phyloP scores from a whole-genome alignment of 176 grass and related monocot genomes.

The Puya raimondii region DNA sequence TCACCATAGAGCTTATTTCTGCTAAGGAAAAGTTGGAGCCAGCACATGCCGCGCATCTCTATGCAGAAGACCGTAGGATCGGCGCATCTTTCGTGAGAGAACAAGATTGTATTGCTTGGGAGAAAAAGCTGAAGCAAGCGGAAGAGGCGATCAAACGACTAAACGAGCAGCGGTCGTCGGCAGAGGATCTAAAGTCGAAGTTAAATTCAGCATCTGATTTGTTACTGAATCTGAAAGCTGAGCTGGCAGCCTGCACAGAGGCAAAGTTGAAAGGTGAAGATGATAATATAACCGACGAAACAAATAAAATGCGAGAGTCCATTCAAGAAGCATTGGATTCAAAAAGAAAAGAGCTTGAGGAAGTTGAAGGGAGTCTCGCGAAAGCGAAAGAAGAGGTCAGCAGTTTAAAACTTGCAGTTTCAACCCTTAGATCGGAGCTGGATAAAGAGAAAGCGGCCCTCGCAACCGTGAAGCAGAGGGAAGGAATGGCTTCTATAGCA shows the following conservation, averaged over 20 bases:
- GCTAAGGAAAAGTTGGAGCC: conserved; percentile 64
- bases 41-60: conserved; percentile 58
- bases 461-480: conserved; percentile 63
- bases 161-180: conserved; percentile 45
- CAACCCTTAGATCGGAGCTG: conserved; percentile 50
- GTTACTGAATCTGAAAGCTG: conserved; percentile 44
- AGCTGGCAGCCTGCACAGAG: conserved; percentile 48
- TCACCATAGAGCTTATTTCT: conserved; percentile 63
- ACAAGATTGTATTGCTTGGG: conserved; percentile 74
- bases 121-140: conserved; percentile 68
- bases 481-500: conserved; percentile 78
- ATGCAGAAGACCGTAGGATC: conserved; percentile 74
- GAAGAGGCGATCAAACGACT: conserved; percentile 51
- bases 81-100: conserved; percentile 65
- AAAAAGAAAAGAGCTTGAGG: conserved; percentile 54
- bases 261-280: conserved; percentile 51
- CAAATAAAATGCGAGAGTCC: conserved; percentile 42
- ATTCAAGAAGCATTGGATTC: conserved; percentile 52
- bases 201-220: conserved; percentile 33
- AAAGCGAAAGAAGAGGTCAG: conserved; percentile 48
- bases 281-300: conserved; percentile 29
- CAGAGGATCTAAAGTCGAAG: conserved; percentile 36
- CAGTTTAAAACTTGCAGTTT: conserved; percentile 39
- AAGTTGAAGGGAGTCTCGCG: conserved; percentile 42
- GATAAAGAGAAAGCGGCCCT: conserved; percentile 59